These are phyloP conservation scores for Boletus sp. DNA, from an alignment of 1,284 basidiomycete genomes.

Conservation along the genomic window DNA sequence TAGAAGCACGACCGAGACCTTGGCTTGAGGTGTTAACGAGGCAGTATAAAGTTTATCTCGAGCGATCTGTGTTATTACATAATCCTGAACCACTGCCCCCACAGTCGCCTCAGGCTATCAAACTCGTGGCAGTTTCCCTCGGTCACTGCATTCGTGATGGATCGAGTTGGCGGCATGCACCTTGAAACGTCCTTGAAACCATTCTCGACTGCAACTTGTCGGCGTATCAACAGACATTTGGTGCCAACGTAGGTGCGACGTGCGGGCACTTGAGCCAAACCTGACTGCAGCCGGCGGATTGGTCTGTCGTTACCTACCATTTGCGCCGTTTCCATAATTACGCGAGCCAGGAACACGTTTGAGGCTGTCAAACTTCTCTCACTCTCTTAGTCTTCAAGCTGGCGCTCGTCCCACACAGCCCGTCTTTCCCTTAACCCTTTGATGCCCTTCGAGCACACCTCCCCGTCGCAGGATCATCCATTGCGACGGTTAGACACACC, in stretches of 20 bases:
- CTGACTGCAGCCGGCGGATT: not conserved
- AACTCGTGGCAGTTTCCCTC: not conserved
- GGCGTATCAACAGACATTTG: too few species aligned
- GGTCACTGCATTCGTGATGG: conserved; percentile 16
- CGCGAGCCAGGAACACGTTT: conserved; percentile 24
- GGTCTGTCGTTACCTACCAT: conserved; percentile 8
- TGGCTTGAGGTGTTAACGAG: not conserved
- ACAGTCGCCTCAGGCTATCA: not conserved
- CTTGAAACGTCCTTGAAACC: not conserved
- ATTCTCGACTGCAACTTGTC: too few species aligned
- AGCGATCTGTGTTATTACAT: not conserved
- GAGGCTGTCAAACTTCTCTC: conserved; percentile 11
- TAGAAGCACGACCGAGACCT: not conserved
- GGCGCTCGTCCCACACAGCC: conserved; percentile 23
- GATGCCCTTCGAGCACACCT: conserved; percentile 31
- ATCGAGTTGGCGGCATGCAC: not conserved
- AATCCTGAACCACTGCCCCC: not conserved
- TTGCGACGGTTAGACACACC: conserved; percentile 18
- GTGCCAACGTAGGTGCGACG: not conserved
- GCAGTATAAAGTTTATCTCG: not conserved
- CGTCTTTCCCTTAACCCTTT: conserved; percentile 6
- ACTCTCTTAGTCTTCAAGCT: conserved; percentile 12
- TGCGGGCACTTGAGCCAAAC: not conserved
- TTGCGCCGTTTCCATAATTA: conserved; percentile 28
- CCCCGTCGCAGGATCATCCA: conserved; percentile 23